phyloP scores from a whole-genome alignment of 495 filamentous ascomycete species.

The Xylaria bambusicola region DNA sequence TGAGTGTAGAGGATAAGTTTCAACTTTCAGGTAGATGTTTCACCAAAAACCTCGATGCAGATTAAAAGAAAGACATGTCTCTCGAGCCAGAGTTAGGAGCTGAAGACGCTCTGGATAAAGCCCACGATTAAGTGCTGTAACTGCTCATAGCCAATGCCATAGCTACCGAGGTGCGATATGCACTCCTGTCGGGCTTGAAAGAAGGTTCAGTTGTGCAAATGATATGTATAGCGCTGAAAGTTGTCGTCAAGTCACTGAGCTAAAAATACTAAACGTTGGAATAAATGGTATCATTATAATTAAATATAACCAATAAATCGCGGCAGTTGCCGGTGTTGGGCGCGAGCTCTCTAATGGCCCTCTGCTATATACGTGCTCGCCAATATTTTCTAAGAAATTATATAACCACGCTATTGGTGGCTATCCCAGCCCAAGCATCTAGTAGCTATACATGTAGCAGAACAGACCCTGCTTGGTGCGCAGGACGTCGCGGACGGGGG shows the following conservation, averaged over 20 bases:
- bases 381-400: neutral
- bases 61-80: too few relatives aligned
- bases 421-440: constrained; percentile 16
- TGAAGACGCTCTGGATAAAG: too few relatives aligned
- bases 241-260: neutral
- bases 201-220: too few relatives aligned
- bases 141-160: too few relatives aligned
- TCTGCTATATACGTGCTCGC: neutral
- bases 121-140: too few relatives aligned
- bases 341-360: constrained; percentile 3
- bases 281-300: constrained; percentile 20
- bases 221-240: too few relatives aligned
- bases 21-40: too few relatives aligned
- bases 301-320: constrained; percentile 13
- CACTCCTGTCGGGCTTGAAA: neutral
- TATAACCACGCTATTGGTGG: constrained; percentile 10
- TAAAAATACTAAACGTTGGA: neutral
- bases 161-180: neutral
- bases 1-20: too few relatives aligned
- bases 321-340: neutral
- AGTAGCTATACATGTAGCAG: constrained; percentile 38
- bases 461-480: constrained; percentile 34
- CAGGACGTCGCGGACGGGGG: constrained; percentile 33
- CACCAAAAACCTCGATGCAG: too few relatives aligned
- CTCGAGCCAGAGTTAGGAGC: too few relatives aligned